Base-by-base conservation (phyloP, 768 basidiomycete genomes). In the Tephrocybe sp. region DNA sequence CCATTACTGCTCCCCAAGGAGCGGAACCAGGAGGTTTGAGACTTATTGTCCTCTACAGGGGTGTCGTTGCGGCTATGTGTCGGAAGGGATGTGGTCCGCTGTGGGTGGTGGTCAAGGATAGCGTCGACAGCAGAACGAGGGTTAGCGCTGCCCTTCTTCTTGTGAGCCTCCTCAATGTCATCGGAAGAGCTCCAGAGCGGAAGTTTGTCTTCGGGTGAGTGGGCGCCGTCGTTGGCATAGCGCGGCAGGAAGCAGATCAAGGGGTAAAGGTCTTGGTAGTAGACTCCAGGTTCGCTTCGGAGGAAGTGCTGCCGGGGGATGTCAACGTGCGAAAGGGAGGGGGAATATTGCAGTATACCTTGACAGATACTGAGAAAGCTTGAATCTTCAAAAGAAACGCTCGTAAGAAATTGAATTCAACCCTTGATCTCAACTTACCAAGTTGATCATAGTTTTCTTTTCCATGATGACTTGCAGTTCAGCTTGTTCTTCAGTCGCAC, bases 401-500 rank as follows among this genome's bases (percentile, higher is more conserved):
- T 30, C 12, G 25, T 12, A 37, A 43, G 2, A 16, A 16, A 11
- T 13, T 21, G n/a, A 21, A 9, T 18, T 9, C 11, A n/a, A n/a
- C 15, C 26, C 16, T 16, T 9, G 16, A 36, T 4, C 13, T 3
- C n/a, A 26, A 63, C 75, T 53, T 51, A 83, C 80, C 41, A 89
- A 62, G 58, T 87, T 87, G 49, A 89, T 73, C 76, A 87, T 86
- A 1, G 79, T 79, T 68, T 85, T 84, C 66, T 89, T 90, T 71
- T 89, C 87, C 44, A 88, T 77, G 9, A 83, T 64, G 13, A 71
- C 74, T 57, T 81, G 64, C n/a, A 80, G 60, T 1, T 55, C 55
- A 1, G 70, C 67, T 46, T 66, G 63, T 38, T 57, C 60, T 40
- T 59, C 61, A 28, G 61, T 61, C 24, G 49, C 58, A 12, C 52